A percentile compares a stretch with the other conserved stretches of the same genome.
phyloP scores from a whole-genome alignment of 202 grass and related monocot species.

The Zizania palustris region DNA sequence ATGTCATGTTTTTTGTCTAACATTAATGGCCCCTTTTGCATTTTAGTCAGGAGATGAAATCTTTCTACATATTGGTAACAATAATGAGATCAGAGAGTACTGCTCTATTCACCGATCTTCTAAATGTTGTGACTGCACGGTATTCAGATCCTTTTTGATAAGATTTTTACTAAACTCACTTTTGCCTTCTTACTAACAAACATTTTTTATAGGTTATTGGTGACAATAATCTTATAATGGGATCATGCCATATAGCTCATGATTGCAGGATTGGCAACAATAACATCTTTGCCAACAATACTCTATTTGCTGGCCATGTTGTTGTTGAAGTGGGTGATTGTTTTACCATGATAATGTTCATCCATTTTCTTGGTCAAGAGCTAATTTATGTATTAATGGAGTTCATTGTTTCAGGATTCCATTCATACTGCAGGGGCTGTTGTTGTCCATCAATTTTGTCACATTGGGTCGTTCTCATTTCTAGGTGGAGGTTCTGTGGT shows the following conservation, averaged over 20 bases:
- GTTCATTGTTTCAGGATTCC: slow-evolving; percentile 60
- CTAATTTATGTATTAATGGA: background rate
- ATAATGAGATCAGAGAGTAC: slow-evolving; percentile 95
- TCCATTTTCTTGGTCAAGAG: slow-evolving; percentile 4
- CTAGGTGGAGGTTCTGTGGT: slow-evolving; percentile 87
- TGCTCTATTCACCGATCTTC: slow-evolving; percentile 89
- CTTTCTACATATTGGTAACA: slow-evolving; percentile 74
- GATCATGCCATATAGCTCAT: slow-evolving; percentile 94
- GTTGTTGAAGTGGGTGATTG: slow-evolving; percentile 78
- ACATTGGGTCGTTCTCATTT: slow-evolving; percentile 88
- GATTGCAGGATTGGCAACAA: slow-evolving; percentile 88
- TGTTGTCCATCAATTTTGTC: slow-evolving; percentile 95
- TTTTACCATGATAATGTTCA: slow-evolving; percentile 28
- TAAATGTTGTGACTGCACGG: slow-evolving; percentile 72
- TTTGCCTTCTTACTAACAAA: slow-evolving; percentile 7
- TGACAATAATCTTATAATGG: slow-evolving; percentile 91
- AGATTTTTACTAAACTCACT: slow-evolving; percentile 8
- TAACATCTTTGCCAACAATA: slow-evolving; percentile 96
- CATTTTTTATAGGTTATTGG: slow-evolving; percentile 75
- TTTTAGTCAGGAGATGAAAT: slow-evolving; percentile 73
- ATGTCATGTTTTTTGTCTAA: slow-evolving; percentile 28
- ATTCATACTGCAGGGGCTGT: slow-evolving; percentile 78
- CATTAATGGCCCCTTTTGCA: slow-evolving; percentile 25
- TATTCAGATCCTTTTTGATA: slow-evolving; percentile 49
- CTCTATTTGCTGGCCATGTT: slow-evolving; percentile 82